Evolutionary conservation across 345 rosid genomes (phyloP).

Genomic region (Linum tenue): DNA sequence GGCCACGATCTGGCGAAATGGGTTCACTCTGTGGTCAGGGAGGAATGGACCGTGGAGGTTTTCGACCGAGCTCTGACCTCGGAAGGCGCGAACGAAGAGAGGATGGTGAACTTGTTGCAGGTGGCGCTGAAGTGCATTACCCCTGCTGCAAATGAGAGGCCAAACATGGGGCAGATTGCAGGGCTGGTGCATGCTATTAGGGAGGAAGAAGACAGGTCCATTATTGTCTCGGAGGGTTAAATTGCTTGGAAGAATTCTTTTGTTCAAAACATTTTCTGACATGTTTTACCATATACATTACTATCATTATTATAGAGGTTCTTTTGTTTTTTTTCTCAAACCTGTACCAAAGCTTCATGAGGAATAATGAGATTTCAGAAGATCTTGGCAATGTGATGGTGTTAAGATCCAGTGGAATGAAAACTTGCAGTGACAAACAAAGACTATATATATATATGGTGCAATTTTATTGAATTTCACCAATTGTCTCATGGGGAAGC

Average conservation of each 20-base stretch:
- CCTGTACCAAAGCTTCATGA: too few species aligned
- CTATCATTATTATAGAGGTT: too few species aligned
- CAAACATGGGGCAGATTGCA: conserved; percentile 29
- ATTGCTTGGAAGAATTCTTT: background rate
- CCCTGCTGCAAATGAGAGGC: conserved; percentile 34
- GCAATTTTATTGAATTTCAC: too few species aligned
- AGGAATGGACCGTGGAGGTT: conserved; percentile 61
- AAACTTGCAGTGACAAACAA: too few species aligned
- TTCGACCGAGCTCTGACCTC: conserved; percentile 34
- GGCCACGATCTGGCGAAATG: conserved; percentile 41
- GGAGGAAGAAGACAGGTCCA: conserved; percentile 43
- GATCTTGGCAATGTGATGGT: too few species aligned
- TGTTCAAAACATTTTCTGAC: too few species aligned
- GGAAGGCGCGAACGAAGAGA: conserved; percentile 45
- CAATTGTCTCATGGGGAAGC: too few species aligned
- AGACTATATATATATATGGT: too few species aligned
- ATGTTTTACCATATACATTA: too few species aligned
- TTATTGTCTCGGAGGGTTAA: conserved; percentile 13
- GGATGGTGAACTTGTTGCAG: conserved; percentile 43
- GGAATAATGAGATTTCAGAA: too few species aligned
- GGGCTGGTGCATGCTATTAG: conserved; percentile 26
- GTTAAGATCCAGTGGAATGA: too few species aligned
- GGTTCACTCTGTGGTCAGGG: conserved; percentile 45
- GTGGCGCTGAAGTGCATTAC: conserved; percentile 43
- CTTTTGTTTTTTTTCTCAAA: too few species aligned